Evolutionary conservation across 257 asterid species (phyloP).

Genomic region (Gynochthodes officinalis): DNA sequence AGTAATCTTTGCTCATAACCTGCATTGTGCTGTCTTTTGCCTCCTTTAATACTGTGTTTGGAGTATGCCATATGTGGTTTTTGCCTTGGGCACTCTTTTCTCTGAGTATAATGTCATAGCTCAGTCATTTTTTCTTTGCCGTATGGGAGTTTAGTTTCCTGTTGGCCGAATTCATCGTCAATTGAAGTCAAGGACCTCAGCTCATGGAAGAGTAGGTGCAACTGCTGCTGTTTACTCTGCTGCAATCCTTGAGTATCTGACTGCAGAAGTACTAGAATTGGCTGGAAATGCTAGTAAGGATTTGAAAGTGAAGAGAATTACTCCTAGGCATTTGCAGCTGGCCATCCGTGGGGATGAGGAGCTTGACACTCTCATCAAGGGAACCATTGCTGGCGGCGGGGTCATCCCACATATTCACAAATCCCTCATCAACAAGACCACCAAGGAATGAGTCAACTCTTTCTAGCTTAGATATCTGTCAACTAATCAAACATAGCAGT

Average conservation of each 20-base stretch:
- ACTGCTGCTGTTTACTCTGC: slow-evolving; percentile 96
- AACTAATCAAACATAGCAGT: slow-evolving; percentile 9
- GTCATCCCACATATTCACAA: slow-evolving; percentile 98
- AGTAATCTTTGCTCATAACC: not conserved
- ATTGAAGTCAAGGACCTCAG: slow-evolving; percentile 72
- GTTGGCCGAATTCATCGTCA: slow-evolving; percentile 97
- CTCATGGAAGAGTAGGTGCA: slow-evolving; percentile 94
- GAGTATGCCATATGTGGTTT: too few species aligned
- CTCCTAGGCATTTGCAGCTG: slow-evolving; percentile 87
- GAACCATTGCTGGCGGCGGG: slow-evolving; percentile 97
- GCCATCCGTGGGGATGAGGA: slow-evolving; percentile 98
- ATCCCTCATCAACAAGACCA: slow-evolving; percentile 96
- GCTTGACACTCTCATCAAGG: slow-evolving; percentile 92
- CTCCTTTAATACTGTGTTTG: not conserved
- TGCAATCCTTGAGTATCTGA: slow-evolving; percentile 82
- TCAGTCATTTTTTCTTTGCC: not conserved
- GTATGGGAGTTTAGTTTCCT: slow-evolving; percentile 54
- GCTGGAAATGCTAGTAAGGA: slow-evolving; percentile 99
- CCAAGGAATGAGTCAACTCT: slow-evolving; percentile 58
- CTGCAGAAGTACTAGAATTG: slow-evolving; percentile 92
- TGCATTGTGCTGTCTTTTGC: not conserved
- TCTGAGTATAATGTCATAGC: not conserved
- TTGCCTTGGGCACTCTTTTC: too few species aligned
- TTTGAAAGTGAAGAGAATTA: slow-evolving; percentile 90
- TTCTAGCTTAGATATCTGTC: not conserved